Percentiles rank a stretch among this genome's conserved stretches.
Evolutionary conservation across 208 protist species (phyloP).

Genomic region (Kentomonas sorsogonicus): DNA sequence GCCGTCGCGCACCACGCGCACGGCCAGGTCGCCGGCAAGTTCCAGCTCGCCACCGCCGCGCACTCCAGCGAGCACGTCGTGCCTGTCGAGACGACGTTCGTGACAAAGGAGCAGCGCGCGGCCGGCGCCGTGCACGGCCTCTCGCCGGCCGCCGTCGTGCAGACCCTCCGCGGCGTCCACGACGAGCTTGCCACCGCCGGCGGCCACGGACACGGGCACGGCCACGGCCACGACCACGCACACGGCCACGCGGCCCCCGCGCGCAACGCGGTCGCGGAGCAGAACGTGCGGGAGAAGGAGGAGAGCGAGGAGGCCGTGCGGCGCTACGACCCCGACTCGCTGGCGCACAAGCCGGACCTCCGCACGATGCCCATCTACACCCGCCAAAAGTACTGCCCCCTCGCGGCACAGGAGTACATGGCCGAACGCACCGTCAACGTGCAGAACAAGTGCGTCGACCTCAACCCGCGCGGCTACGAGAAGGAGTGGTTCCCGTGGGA

Average conservation of each 20-base stretch:
- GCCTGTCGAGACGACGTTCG: slow-evolving; percentile 13
- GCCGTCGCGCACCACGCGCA: slow-evolving; percentile 44
- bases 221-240: too few species aligned
- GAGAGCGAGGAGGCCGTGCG: slow-evolving; percentile 41
- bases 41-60: slow-evolving; percentile 32
- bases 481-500: slow-evolving; percentile 54
- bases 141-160: slow-evolving; percentile 16
- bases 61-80: slow-evolving; percentile 32
- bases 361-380: slow-evolving; percentile 20
- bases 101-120: neutral
- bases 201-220: too few species aligned
- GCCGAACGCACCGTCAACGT: slow-evolving; percentile 25
- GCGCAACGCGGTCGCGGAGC: slow-evolving; percentile 40
- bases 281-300: slow-evolving; percentile 63
- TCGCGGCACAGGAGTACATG: slow-evolving; percentile 46
- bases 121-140: slow-evolving; percentile 22
- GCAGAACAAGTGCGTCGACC: slow-evolving; percentile 17
- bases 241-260: too few species aligned
- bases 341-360: slow-evolving; percentile 18
- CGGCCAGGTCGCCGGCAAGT: slow-evolving; percentile 37
- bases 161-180: slow-evolving; percentile 30
- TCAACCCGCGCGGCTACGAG: slow-evolving; percentile 64
- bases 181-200: slow-evolving; percentile 13
- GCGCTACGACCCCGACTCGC: slow-evolving; percentile 11
- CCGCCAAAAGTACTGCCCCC: too few species aligned